These are phyloP conservation scores for Fusarium beomiforme DNA, from an alignment of 2,329 filamentous ascomycete genomes.

Conservation along the genomic window DNA sequence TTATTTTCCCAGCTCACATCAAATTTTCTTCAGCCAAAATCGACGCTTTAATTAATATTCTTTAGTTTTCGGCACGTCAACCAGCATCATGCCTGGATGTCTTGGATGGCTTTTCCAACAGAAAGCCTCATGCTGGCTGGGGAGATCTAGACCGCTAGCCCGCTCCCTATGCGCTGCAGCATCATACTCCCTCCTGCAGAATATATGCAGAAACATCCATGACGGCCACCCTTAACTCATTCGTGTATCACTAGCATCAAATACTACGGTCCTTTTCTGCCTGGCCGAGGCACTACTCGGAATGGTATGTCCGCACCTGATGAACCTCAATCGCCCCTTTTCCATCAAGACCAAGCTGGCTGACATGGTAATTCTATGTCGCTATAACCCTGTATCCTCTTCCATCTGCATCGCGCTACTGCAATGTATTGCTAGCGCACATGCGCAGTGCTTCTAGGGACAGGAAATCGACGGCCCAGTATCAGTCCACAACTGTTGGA, in stretches of 20 bases:
- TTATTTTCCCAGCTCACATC: neutral
- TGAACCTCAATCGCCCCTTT: constrained; percentile 32
- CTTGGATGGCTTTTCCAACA: neutral
- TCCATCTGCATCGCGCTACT: constrained; percentile 41
- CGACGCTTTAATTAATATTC: neutral
- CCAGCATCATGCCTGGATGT: constrained; percentile 15
- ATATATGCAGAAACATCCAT: constrained; percentile 28
- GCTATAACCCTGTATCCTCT: constrained; percentile 19
- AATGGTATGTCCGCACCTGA: constrained; percentile 15
- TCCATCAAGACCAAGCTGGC: constrained; percentile 14
- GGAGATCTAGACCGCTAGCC: constrained; percentile 31
- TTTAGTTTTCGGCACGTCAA: neutral
- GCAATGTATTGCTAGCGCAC: constrained; percentile 37
- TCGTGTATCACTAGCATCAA: constrained; percentile 10
- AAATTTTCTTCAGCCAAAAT: constrained; percentile 1
- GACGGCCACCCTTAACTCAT: constrained; percentile 10
- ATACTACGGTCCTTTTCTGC: neutral
- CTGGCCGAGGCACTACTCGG: constrained; percentile 7
- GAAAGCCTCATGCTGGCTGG: constrained; percentile 7
- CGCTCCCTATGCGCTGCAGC: constrained; percentile 19
- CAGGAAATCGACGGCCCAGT: constrained; percentile 31
- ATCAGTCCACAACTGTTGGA: constrained; percentile 16
- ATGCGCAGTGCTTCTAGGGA: constrained; percentile 21
- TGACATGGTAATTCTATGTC: constrained; percentile 29
- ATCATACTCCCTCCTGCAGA: constrained; percentile 22